Base-by-base conservation (phyloP, 2,329 filamentous ascomycete genomes). In the Coniochaeta prunicola region DNA sequence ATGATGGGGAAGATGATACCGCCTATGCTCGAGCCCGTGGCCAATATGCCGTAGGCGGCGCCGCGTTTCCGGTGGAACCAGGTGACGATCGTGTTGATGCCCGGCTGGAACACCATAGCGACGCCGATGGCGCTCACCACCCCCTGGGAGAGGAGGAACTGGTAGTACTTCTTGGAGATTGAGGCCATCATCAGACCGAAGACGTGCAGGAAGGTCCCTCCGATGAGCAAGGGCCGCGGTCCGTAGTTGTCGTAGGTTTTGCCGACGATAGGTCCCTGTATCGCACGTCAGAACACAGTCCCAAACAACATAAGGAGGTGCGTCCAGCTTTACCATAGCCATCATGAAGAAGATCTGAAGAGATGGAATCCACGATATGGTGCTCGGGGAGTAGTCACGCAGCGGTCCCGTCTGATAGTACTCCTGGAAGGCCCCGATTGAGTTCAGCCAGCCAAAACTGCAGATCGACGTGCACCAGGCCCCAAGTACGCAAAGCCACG, bases 211-310 rank as follows among this genome's bases (percentile, higher is more conserved):
- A 80, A 64, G 4, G 78, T 79, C 31, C 85, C 85, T 57, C 71
- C 64, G 19, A 80, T 61, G 15, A 88, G 72, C 4, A 90, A 73
- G 60, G 76, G 81, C 40, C 78, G 77, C 0, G 87, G 85, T 1
- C 88, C 88, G 62, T 83, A 82, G 62, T 77, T 81, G 69, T 91
- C 88, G 64, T 83, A 89, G 12, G 88, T 53, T 42, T 80, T 82
- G 1, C 88, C 88, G 56, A 75, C 57, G 75, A 85, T 59, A 70
- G 60, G 53, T 58, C 56, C 34, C 26, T 59, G 53, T 38, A 30
- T 53, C 13, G n/a, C 8, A 9, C 21, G 24, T 38, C 12, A 57
- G 33, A 4, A 30, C 33, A 28, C 36, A 15, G 17, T 28, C 28
- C n/a, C n/a, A n/a, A n/a, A n/a, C n/a, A 17, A 28, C 12, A 1